Base-by-base conservation (phyloP, 2,329 filamentous ascomycete genomes). In the Aaosphaeria arxii region DNA sequence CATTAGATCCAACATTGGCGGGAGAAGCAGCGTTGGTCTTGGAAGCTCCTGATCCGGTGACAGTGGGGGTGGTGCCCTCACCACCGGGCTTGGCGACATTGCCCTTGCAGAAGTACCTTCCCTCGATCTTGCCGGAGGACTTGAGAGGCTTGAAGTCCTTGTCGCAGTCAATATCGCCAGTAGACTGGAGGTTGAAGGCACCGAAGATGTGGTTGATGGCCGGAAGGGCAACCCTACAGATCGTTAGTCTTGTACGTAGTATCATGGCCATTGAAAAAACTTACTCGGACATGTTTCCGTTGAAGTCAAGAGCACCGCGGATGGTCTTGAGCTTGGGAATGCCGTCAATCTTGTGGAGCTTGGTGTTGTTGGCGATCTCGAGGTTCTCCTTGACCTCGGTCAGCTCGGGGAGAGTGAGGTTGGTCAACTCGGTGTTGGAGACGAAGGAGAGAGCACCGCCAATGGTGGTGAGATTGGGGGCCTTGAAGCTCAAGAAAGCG, bases 351-450 rank as follows among this genome's bases (percentile, higher is more conserved):
- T 75, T 69, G 48, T 73, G 60, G 32, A 96, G 81, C 47, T 78
- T 76, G 52, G 89, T 89, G 85, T 97, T 96, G 83, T 96, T 95
- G 74, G 88, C 86, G 66, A 99, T 83, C 60, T 87, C 84, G 69
- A 95, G 82, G 69, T 87, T 89, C 75, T 89, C 91, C 58, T 81
- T 83, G 63, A 96, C 81, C 46, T 74, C 80, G 57, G 77, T 79
- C 41, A 97, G 79, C 24, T 67, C 42, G 42, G 87, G 85, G 73
- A 95, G 81, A 50, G 86, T 84, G 72, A 96, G 79, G 81, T 95
- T 96, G 68, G 75, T 73, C 52, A 86, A 64, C 53, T 77, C 61
- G 53, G 70, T 61, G 75, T 84, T 84, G 72, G 74, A 74, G 58
- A 77, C 75, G 62, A 86, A 76, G 55, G 79, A 74, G 42, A 86